These are phyloP conservation scores for Monosporascus cannonballus DNA, from an alignment of 2,329 filamentous ascomycete species.

Conservation along the genomic window DNA sequence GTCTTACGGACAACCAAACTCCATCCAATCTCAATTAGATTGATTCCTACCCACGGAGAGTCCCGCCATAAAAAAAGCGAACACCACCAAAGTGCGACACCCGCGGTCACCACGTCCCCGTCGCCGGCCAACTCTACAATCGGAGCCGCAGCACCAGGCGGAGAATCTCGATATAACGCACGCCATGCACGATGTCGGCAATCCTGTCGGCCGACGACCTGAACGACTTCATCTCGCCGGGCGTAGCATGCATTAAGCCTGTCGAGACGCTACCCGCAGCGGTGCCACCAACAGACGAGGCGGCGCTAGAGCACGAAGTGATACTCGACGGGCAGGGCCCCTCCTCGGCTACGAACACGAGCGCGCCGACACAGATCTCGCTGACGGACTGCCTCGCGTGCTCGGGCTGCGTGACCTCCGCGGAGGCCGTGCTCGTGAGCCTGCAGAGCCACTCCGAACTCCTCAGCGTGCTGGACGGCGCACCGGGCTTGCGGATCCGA, in stretches of 20 bases:
- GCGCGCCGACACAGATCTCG: constrained; percentile 81
- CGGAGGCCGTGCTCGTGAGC: constrained; percentile 93
- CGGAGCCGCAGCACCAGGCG: neutral
- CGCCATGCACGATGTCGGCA: constrained; percentile 67
- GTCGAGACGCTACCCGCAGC: constrained; percentile 79
- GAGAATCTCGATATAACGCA: neutral
- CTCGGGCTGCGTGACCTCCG: constrained; percentile 94
- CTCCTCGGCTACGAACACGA: constrained; percentile 42
- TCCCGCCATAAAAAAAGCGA: no score
- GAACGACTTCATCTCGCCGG: constrained; percentile 98
- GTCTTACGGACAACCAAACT: no score
- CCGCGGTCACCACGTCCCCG: neutral
- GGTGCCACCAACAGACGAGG: constrained; percentile 33
- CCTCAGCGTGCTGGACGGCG: constrained; percentile 69
- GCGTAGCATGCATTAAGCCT: constrained; percentile 96
- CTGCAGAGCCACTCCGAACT: constrained; percentile 93
- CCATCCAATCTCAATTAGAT: no score
- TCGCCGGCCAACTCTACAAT: neutral
- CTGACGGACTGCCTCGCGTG: constrained; percentile 96
- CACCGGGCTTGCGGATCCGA: constrained; percentile 40
- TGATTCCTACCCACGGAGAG: no score
- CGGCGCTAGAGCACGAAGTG: constrained; percentile 66
- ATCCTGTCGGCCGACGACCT: constrained; percentile 95
- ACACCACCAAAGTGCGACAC: neutral
- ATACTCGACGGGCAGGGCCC: constrained; percentile 76